Percentiles rank a stretch among this genome's conserved stretches.
Evolutionary conservation across 2,329 filamentous ascomycete species (phyloP).

Genomic region (Plectosphaerella sp.): DNA sequence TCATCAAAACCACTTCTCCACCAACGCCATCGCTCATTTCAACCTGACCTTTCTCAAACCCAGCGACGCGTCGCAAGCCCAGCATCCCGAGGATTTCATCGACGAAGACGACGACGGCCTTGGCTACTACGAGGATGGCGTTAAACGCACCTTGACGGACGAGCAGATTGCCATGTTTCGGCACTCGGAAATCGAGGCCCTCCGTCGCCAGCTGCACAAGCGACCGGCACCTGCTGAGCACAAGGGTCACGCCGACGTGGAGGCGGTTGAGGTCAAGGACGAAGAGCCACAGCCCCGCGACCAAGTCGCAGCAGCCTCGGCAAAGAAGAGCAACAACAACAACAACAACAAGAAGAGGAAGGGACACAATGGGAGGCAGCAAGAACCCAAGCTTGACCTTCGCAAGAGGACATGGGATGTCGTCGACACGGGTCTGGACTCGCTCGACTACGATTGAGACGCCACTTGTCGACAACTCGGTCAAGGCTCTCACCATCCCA

Average conservation of each 20-base stretch:
- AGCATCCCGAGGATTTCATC: conserved; percentile 21
- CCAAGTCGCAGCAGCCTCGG: not conserved
- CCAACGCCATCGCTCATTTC: conserved; percentile 40
- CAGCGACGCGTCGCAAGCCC: conserved; percentile 16
- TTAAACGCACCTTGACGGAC: conserved; percentile 85
- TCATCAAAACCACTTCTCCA: conserved; percentile 55
- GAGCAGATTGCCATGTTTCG: conserved; percentile 88
- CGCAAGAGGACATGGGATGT: conserved; percentile 65
- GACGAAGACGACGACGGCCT: conserved; percentile 60
- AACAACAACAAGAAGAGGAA: conserved; percentile 35
- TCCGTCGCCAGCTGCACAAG: conserved; percentile 49
- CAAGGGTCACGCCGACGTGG: conserved; percentile 24
- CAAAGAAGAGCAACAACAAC: conserved; percentile 27
- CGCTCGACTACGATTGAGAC: conserved; percentile 52
- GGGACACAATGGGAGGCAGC: conserved; percentile 29
- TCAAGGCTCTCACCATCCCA: too few relatives aligned
- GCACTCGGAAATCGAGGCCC: conserved; percentile 75
- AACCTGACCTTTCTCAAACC: conserved; percentile 37
- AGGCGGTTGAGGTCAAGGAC: conserved; percentile 26
- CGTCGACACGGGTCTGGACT: conserved; percentile 56
- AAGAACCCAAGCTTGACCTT: conserved; percentile 54
- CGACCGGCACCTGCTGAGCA: not conserved
- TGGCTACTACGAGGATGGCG: conserved; percentile 82
- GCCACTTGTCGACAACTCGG: too few relatives aligned
- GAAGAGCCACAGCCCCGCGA: conserved; percentile 15